Evolutionary conservation across 2,329 filamentous ascomycete species (phyloP).

Genomic region (Talaromyces sp.): DNA sequence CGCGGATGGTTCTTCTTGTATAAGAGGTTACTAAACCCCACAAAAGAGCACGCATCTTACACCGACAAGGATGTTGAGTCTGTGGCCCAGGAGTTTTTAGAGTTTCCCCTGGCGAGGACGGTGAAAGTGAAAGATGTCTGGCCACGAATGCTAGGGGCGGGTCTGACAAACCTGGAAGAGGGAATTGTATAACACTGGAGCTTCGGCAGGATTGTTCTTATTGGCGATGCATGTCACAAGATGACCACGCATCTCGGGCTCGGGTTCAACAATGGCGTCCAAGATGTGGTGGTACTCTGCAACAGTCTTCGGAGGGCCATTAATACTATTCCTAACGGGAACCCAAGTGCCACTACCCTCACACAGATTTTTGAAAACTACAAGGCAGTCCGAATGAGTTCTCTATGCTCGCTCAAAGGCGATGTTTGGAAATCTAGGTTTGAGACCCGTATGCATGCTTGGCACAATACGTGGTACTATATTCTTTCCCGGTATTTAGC

Average conservation of each 20-base stretch:
- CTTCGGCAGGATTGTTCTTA: conserved; percentile 30
- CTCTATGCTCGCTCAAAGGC: conserved; percentile 6
- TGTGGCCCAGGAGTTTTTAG: not conserved
- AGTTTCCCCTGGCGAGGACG: not conserved
- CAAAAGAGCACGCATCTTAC: not conserved
- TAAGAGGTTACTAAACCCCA: not conserved
- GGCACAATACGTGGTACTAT: conserved; percentile 6
- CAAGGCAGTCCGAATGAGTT: conserved; percentile 5
- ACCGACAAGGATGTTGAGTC: not conserved
- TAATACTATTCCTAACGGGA: not conserved
- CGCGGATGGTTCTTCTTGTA: not conserved
- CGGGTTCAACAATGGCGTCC: conserved; percentile 33
- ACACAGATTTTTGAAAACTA: conserved; percentile 9
- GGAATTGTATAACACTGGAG: conserved; percentile 34
- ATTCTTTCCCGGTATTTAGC: conserved; percentile 10
- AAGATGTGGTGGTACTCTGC: conserved; percentile 21
- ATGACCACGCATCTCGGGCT: conserved; percentile 32
- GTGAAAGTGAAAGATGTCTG: not conserved
- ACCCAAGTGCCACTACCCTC: not conserved
- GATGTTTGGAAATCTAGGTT: conserved; percentile 11
- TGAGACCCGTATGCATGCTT: conserved; percentile 13
- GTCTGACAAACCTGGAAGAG: conserved; percentile 33
- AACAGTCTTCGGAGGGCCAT: conserved; percentile 11
- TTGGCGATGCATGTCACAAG: conserved; percentile 36
- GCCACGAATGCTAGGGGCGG: conserved; percentile 12